A percentile compares a stretch with the other conserved stretches of the same genome.
These are phyloP conservation scores for Hypoxylon rubiginosum DNA, from an alignment of 2,329 filamentous ascomycete genomes.

Conservation along the genomic window DNA sequence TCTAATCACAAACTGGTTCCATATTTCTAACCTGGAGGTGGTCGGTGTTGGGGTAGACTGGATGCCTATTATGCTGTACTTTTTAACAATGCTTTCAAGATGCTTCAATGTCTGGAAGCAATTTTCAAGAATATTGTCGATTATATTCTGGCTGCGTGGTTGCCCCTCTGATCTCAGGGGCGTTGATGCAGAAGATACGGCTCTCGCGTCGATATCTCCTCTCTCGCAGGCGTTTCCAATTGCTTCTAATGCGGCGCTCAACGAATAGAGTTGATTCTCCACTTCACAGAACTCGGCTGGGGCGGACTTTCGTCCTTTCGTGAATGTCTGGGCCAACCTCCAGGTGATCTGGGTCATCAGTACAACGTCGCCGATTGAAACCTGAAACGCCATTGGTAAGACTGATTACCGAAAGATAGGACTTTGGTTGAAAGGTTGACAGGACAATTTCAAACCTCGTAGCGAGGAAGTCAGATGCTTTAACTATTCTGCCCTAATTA, in stretches of 20 bases:
- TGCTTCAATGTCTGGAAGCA: conserved; percentile 38
- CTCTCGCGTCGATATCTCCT: conserved; percentile 8
- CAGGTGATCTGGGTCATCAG: conserved; percentile 49
- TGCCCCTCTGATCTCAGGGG: not conserved
- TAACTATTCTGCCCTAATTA: not conserved
- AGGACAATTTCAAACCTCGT: not conserved
- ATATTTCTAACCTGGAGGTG: conserved; percentile 21
- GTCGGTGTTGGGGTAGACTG: conserved; percentile 12
- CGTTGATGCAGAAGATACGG: not conserved
- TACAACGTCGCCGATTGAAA: conserved; percentile 50
- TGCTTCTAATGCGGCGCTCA: conserved; percentile 47
- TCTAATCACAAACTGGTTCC: conserved; percentile 42
- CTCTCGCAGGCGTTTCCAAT: conserved; percentile 26
- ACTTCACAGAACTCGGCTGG: conserved; percentile 50
- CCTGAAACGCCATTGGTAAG: conserved; percentile 44
- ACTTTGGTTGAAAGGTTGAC: not conserved
- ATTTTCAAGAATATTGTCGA: conserved; percentile 37
- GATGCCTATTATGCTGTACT: conserved; percentile 36
- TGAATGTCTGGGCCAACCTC: conserved; percentile 48
- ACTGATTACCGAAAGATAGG: not conserved
- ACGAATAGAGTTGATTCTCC: conserved; percentile 50
- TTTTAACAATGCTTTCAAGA: conserved; percentile 42
- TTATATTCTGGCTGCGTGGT: conserved; percentile 17
- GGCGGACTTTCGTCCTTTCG: conserved; percentile 49
- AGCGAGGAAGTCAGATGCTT: not conserved